These are phyloP conservation scores for Cutaneotrichosporon mucoides DNA, from an alignment of 1,284 basidiomycete species.

Conservation along the genomic window DNA sequence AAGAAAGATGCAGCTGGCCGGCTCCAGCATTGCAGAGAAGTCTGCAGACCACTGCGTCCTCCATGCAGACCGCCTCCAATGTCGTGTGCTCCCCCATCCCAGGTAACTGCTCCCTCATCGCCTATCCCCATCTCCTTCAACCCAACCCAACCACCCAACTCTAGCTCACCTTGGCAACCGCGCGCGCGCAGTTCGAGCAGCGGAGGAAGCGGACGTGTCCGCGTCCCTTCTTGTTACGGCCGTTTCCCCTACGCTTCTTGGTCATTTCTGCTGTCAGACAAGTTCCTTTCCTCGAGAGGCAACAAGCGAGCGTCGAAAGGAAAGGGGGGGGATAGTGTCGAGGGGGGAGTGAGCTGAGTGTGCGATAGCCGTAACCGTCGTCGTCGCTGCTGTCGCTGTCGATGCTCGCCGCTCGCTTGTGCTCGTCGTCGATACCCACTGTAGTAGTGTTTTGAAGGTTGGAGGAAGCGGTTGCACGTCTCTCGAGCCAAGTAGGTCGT, in stretches of 20 bases:
- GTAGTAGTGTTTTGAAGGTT: slow-evolving; percentile 2
- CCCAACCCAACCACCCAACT: not conserved
- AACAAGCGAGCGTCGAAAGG: not conserved
- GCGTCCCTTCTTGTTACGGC: slow-evolving; percentile 97
- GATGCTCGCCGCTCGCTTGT: not conserved
- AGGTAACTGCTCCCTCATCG: no score
- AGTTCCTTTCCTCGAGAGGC: not conserved
- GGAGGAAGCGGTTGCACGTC: no score
- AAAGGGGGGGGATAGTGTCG: not conserved
- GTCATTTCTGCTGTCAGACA: slow-evolving; percentile 55
- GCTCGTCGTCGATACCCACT: not conserved
- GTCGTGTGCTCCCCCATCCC: no score
- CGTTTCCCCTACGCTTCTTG: slow-evolving; percentile 98
- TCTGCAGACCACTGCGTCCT: no score
- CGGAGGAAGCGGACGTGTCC: slow-evolving; percentile 92
- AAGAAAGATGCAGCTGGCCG: no score
- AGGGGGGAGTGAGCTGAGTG: not conserved
- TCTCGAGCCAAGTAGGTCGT: no score
- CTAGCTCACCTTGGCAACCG: slow-evolving; percentile 62
- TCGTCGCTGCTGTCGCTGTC: slow-evolving; percentile 1
- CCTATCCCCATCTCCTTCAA: no score
- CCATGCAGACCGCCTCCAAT: no score
- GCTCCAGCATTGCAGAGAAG: no score
- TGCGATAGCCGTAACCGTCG: not conserved
- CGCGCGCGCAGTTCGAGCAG: slow-evolving; percentile 92